Conservation (phyloP, 768 basidiomycete genomes). For the Hypsizygus marmoreus region DNA sequence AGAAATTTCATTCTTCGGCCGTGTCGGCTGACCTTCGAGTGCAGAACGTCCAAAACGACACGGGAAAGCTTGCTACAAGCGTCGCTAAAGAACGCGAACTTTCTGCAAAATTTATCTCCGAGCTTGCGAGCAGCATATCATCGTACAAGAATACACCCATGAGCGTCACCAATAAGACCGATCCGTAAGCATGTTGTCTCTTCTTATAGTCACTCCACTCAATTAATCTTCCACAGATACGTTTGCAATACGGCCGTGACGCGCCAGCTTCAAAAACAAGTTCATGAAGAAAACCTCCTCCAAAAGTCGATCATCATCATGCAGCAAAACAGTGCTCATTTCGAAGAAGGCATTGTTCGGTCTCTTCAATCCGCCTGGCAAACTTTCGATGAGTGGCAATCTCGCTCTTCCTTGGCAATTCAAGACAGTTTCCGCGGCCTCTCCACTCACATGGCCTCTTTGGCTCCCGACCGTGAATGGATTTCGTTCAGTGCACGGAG, state of each 20-base stretch:
- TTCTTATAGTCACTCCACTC: slow-evolving; percentile 5
- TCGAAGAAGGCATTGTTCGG: slow-evolving; percentile 95
- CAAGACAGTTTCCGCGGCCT: slow-evolving; percentile 77
- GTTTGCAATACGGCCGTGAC: slow-evolving; percentile 71
- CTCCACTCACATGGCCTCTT: slow-evolving; percentile 70
- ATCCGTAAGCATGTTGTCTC: slow-evolving; percentile 74
- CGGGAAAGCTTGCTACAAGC: slow-evolving; percentile 84
- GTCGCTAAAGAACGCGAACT: slow-evolving; percentile 94
- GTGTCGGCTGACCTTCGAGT: background rate
- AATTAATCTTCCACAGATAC: slow-evolving; percentile 40
- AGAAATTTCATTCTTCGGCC: slow-evolving; percentile 9
- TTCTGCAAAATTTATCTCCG: slow-evolving; percentile 82
- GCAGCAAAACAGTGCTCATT: slow-evolving; percentile 96
- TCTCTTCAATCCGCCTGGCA: slow-evolving; percentile 96
- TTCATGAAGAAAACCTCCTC: slow-evolving; percentile 95
- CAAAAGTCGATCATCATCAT: slow-evolving; percentile 98
- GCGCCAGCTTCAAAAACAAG: slow-evolving; percentile 86
- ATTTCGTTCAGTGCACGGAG: slow-evolving; percentile 90
- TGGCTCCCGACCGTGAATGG: slow-evolving; percentile 92
- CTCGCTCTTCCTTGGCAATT: slow-evolving; percentile 72
- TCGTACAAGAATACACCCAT: slow-evolving; percentile 95
- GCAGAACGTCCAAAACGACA: slow-evolving; percentile 93
- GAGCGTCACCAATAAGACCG: slow-evolving; percentile 72
- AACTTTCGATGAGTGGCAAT: slow-evolving; percentile 93
- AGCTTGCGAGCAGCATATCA: slow-evolving; percentile 86